These are phyloP conservation scores for Russula compacta DNA, from an alignment of 768 basidiomycete genomes.

Conservation along the genomic window DNA sequence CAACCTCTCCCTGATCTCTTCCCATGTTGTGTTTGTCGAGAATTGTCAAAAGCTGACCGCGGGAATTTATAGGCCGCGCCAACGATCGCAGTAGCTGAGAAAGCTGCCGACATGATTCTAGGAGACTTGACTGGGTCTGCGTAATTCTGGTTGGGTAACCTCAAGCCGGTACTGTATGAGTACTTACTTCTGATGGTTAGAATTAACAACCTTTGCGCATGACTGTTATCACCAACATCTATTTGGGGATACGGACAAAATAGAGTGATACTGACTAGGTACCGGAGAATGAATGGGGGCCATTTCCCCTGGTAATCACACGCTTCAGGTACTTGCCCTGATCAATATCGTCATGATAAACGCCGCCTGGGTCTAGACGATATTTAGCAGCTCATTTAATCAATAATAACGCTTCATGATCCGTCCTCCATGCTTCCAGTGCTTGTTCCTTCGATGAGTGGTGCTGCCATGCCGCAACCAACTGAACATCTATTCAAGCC, in stretches of 20 bases:
- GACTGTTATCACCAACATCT: neutral
- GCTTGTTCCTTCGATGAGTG: neutral
- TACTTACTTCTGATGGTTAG: too few species aligned
- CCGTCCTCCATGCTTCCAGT: neutral
- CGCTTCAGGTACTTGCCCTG: neutral
- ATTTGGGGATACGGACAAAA: neutral
- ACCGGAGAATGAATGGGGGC: neutral
- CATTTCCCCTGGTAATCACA: neutral
- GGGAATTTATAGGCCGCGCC: constrained; percentile 22
- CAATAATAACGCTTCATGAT: neutral
- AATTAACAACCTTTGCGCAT: neutral
- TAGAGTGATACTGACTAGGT: neutral
- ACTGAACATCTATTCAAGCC: neutral
- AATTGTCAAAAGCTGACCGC: neutral
- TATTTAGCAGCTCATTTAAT: neutral
- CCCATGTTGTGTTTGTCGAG: neutral
- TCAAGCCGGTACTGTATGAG: neutral
- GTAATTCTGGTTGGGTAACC: neutral
- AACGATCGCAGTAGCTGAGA: constrained; percentile 26
- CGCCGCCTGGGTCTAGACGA: neutral
- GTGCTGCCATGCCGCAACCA: neutral
- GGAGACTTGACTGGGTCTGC: constrained; percentile 2
- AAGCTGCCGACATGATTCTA: constrained; percentile 27
- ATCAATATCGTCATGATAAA: neutral
- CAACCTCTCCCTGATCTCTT: neutral